Evolutionary conservation across 108 stramenopile species (phyloP).

Genomic region (Cyclotella atomus): DNA sequence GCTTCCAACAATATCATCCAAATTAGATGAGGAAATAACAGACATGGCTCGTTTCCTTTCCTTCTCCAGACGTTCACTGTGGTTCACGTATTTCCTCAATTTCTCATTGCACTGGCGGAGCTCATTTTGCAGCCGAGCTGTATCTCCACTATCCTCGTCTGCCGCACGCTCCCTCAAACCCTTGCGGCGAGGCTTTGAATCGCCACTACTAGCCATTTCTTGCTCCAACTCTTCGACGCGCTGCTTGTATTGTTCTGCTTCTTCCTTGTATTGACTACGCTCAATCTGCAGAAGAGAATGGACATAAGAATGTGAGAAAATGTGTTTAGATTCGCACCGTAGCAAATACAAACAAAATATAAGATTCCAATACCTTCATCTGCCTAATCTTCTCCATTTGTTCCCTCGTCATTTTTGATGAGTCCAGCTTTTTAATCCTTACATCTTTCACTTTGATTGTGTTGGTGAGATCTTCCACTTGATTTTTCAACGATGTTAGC

Average conservation of each 20-base stretch:
- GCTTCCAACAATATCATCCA: constrained; percentile 55
- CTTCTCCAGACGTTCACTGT: constrained; percentile 75
- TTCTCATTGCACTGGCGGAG: constrained; percentile 80
- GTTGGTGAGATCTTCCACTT: constrained; percentile 54
- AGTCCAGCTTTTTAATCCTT: constrained; percentile 84
- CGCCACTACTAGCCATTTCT: constrained; percentile 9
- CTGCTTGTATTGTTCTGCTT: constrained; percentile 60
- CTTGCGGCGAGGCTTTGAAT: constrained; percentile 23
- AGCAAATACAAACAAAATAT: not conserved
- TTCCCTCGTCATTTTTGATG: constrained; percentile 74
- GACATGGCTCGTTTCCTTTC: constrained; percentile 70
- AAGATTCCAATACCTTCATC: constrained; percentile 61
- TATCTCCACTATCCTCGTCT: constrained; percentile 42
- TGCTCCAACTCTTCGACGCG: constrained; percentile 52
- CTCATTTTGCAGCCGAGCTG: constrained; percentile 61
- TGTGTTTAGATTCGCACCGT: too few species aligned
- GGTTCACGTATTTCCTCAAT: constrained; percentile 77
- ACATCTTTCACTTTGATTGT: constrained; percentile 62
- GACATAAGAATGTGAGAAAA: not conserved
- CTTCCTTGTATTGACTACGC: constrained; percentile 50
- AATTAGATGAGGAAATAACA: constrained; percentile 42
- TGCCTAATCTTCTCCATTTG: constrained; percentile 72
- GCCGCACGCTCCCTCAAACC: constrained; percentile 33
- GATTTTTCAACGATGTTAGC: constrained; percentile 14
- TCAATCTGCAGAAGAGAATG: constrained; percentile 41